phyloP scores from a whole-genome alignment of 768 basidiomycete genomes.

The Amanita pallidorosea region DNA sequence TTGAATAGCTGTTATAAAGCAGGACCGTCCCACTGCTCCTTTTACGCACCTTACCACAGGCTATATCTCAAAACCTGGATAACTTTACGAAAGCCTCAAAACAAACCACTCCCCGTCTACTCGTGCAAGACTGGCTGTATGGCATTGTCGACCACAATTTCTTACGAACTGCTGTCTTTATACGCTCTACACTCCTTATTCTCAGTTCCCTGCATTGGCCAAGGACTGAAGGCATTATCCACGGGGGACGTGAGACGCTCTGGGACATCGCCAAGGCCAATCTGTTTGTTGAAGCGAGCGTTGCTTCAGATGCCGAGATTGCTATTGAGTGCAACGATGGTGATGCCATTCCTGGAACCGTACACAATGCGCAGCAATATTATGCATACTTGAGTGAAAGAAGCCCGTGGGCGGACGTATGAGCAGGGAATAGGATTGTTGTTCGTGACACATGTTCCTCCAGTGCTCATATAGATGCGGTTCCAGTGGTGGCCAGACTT shows the following conservation, averaged over 20 bases:
- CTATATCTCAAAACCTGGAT: conserved; percentile 24
- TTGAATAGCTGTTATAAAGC: conserved; percentile 24
- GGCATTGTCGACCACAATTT: conserved; percentile 26
- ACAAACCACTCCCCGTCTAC: conserved; percentile 23
- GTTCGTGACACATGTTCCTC: too few relatives aligned
- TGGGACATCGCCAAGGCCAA: conserved; percentile 9
- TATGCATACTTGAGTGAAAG: conserved; percentile 13
- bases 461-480: conserved; percentile 2
- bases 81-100: conserved; percentile 15
- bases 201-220: conserved; percentile 21
- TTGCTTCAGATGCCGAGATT: not conserved
- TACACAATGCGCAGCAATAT: conserved; percentile 19
- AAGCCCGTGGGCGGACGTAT: conserved; percentile 21
- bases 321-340: conserved; percentile 27
- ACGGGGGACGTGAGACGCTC: conserved; percentile 19
- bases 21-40: conserved; percentile 24
- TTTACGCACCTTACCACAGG: conserved; percentile 24
- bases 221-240: conserved; percentile 23
- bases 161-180: conserved; percentile 20
- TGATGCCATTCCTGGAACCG: conserved; percentile 14
- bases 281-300: conserved; percentile 1
- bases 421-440: conserved; percentile 17
- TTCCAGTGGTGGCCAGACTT: not conserved
- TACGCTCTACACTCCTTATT: conserved; percentile 25
- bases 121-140: conserved; percentile 13